These are phyloP conservation scores for Quercus lobata DNA, from an alignment of 331 rosid species.

Conservation along the genomic window DNA sequence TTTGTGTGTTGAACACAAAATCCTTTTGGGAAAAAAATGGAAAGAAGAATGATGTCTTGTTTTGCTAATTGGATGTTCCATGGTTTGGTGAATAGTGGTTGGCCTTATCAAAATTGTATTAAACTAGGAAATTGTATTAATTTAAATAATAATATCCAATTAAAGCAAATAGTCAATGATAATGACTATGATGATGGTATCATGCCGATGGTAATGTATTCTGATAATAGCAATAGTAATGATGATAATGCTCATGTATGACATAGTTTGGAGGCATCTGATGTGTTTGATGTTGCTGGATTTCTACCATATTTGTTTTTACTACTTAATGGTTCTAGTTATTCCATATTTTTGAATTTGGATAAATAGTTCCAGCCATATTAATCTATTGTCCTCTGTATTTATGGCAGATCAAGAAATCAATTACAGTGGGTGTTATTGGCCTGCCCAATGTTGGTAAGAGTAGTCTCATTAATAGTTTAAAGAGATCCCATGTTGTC, in stretches of 20 bases:
- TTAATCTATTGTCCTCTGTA: slow-evolving; percentile 3
- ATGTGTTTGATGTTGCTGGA: not conserved
- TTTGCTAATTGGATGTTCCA: not conserved
- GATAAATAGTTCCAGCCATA: not conserved
- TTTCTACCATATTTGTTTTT: not conserved
- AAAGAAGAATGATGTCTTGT: not conserved
- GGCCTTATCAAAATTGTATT: not conserved
- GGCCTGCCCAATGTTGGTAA: slow-evolving; percentile 97
- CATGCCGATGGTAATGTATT: not conserved
- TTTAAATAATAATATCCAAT: not conserved
- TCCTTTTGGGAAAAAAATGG: not conserved
- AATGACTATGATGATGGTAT: not conserved
- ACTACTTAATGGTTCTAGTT: no score
- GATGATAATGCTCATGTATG: not conserved
- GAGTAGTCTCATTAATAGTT: slow-evolving; percentile 89
- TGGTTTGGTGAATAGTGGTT: not conserved
- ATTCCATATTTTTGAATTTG: not conserved
- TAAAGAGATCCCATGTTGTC: slow-evolving; percentile 78
- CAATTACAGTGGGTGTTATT: slow-evolving; percentile 89
- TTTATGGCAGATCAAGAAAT: slow-evolving; percentile 70
- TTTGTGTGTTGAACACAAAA: not conserved
- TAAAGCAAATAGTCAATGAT: not conserved
- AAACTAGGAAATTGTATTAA: not conserved
- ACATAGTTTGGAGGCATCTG: not conserved
- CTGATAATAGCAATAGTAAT: not conserved